These are phyloP conservation scores for Calycina herbarum DNA, from an alignment of 2,329 filamentous ascomycete species.

Conservation along the genomic window DNA sequence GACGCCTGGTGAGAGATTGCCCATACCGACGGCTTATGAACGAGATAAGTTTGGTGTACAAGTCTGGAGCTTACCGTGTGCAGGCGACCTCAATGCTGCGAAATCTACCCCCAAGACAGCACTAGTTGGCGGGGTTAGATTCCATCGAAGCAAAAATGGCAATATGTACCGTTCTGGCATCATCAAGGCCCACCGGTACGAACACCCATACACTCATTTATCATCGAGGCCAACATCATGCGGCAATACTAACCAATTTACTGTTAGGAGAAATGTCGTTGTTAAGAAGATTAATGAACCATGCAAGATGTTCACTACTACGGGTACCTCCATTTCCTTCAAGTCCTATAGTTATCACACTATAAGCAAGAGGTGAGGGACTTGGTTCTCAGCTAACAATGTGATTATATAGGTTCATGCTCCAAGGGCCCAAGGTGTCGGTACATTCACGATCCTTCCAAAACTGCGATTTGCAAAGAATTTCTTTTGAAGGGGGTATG, in stretches of 20 bases:
- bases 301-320: conserved; percentile 71
- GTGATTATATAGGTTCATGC: conserved; percentile 69
- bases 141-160: conserved; percentile 82
- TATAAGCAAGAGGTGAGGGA: conserved; percentile 28
- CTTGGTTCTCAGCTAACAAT: conserved; percentile 36
- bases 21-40: conserved; percentile 13
- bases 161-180: conserved; percentile 80
- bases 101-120: conserved; percentile 73
- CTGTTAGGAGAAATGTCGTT: conserved; percentile 41
- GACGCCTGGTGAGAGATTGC: conserved; percentile 58
- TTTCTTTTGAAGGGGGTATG: conserved; percentile 81
- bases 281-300: conserved; percentile 70
- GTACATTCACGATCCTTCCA: conserved; percentile 80
- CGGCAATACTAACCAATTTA: conserved; percentile 34
- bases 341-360: conserved; percentile 23
- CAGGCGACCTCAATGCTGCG: conserved; percentile 60
- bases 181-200: conserved; percentile 75
- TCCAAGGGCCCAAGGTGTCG: conserved; percentile 77
- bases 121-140: conserved; percentile 73
- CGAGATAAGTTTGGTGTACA: conserved; percentile 17
- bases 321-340: conserved; percentile 54
- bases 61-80: conserved; percentile 35
- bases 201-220: conserved; percentile 28
- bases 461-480: conserved; percentile 87
- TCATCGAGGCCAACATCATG: conserved; percentile 18